A percentile compares a stretch with the other conserved stretches of the same genome.
Conservation (phyloP, 2,329 filamentous ascomycete species). For the Diaporthe sp. region DNA sequence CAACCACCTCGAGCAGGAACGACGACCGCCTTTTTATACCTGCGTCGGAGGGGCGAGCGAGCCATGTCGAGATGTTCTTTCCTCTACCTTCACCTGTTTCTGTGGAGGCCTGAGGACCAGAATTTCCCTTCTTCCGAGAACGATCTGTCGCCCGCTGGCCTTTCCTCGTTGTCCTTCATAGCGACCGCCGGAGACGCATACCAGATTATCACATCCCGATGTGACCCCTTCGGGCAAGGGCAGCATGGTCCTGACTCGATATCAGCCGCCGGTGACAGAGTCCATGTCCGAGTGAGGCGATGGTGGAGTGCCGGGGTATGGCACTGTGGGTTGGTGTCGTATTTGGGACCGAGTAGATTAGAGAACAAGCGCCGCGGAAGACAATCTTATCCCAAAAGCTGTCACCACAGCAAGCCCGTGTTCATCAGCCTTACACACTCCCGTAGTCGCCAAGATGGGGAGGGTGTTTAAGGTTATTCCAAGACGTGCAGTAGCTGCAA, state of each 20-base stretch:
- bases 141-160: neutral
- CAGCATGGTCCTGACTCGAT: constrained; percentile 6
- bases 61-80: neutral
- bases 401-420: neutral
- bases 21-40: constrained; percentile 1
- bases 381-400: neutral
- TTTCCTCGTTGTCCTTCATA: neutral
- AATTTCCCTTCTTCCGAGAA: neutral
- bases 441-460: neutral
- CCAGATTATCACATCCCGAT: neutral
- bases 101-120: neutral
- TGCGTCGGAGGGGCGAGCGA: neutral
- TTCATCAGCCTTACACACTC: neutral
- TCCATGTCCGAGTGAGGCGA: neutral
- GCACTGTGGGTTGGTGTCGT: neutral
- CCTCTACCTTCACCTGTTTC: neutral
- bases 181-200: neutral
- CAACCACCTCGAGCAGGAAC: neutral
- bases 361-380: too few species aligned
- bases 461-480: constrained; percentile 5
- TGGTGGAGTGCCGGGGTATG: neutral
- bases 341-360: neutral
- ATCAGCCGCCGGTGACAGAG: neutral
- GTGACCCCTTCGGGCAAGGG: neutral
- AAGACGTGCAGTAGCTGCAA: neutral